Percentiles rank a stretch among this genome's conserved stretches.
These are phyloP conservation scores for Ceratorhiza oryzae-sativae DNA, from an alignment of 1,284 basidiomycete species.

Conservation along the genomic window DNA sequence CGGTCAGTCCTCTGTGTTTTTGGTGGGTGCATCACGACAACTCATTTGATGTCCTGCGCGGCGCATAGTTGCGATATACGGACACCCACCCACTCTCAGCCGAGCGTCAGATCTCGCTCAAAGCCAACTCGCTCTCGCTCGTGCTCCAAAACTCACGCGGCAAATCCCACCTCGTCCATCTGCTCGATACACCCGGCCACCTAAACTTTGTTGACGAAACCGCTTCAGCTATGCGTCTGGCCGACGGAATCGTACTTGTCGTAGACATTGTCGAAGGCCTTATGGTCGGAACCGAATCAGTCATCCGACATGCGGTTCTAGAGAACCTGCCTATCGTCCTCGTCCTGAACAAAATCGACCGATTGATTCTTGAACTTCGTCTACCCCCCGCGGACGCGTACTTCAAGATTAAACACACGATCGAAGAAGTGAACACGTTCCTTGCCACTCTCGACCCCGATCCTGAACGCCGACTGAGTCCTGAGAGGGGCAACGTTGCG, in stretches of 20 bases:
- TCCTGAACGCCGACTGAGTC: constrained; percentile 85
- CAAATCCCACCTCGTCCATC: constrained; percentile 92
- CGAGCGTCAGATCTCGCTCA: constrained; percentile 91
- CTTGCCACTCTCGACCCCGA: constrained; percentile 88
- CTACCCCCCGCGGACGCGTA: constrained; percentile 96
- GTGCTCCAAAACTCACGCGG: constrained; percentile 86
- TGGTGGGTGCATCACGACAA: neutral
- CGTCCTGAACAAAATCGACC: constrained; percentile 97
- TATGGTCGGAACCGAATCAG: constrained; percentile 88
- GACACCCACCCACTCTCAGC: constrained; percentile 93
- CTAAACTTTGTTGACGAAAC: constrained; percentile 99
- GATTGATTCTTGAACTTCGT: constrained; percentile 94
- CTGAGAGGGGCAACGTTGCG: constrained; percentile 95
- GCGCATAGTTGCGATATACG: constrained; percentile 83
- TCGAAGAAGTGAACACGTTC: constrained; percentile 97
- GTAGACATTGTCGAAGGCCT: constrained; percentile 96
- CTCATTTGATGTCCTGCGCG: neutral
- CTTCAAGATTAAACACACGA: constrained; percentile 99
- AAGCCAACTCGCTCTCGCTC: constrained; percentile 96
- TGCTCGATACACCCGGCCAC: constrained; percentile 98
- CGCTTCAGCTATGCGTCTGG: constrained; percentile 83
- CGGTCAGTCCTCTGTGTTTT: constrained; percentile 58
- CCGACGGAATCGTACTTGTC: constrained; percentile 93
- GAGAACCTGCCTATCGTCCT: constrained; percentile 91
- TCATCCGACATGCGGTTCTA: constrained; percentile 86